Percentiles rank a stretch among this genome's conserved stretches.
phyloP scores from a whole-genome alignment of 805 yeast species.

The Candida cerambycidarum region DNA sequence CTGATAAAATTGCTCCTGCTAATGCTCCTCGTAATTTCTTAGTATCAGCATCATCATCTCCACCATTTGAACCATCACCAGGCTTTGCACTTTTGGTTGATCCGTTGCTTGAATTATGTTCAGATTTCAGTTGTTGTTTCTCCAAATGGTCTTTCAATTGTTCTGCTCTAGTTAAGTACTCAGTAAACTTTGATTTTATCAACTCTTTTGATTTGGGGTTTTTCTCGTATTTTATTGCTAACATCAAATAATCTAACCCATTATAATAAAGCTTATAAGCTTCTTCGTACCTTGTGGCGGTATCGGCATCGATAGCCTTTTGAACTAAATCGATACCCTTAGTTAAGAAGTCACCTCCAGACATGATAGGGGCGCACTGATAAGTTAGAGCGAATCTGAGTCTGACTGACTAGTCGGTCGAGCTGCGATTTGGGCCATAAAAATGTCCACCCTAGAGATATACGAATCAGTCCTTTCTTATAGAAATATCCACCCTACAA shows the following conservation, averaged over 20 bases:
- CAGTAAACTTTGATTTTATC: slow-evolving; percentile 84
- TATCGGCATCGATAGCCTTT: slow-evolving; percentile 92
- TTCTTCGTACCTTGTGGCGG: slow-evolving; percentile 85
- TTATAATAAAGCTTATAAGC: slow-evolving; percentile 91
- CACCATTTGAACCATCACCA: slow-evolving; percentile 39
- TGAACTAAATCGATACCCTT: slow-evolving; percentile 96
- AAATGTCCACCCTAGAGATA: too few species aligned
- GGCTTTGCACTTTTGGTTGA: slow-evolving; percentile 56
- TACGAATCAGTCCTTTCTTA: too few species aligned
- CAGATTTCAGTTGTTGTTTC: slow-evolving; percentile 55
- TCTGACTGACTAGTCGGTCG: neutral
- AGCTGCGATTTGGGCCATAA: neutral
- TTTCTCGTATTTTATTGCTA: slow-evolving; percentile 91
- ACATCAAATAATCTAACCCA: slow-evolving; percentile 92
- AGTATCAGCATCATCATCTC: slow-evolving; percentile 72
- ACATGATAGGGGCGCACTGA: slow-evolving; percentile 7
- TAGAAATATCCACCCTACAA: too few species aligned
- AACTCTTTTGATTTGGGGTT: slow-evolving; percentile 86
- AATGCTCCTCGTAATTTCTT: slow-evolving; percentile 89
- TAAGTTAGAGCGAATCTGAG: neutral
- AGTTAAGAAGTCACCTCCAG: slow-evolving; percentile 66
- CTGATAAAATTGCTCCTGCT: slow-evolving; percentile 87
- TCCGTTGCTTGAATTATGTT: slow-evolving; percentile 53
- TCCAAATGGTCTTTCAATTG: slow-evolving; percentile 88
- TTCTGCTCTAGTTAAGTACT: slow-evolving; percentile 90